Conservation (phyloP, 495 filamentous ascomycete species). For the Hyaloscypha finlandica region DNA sequence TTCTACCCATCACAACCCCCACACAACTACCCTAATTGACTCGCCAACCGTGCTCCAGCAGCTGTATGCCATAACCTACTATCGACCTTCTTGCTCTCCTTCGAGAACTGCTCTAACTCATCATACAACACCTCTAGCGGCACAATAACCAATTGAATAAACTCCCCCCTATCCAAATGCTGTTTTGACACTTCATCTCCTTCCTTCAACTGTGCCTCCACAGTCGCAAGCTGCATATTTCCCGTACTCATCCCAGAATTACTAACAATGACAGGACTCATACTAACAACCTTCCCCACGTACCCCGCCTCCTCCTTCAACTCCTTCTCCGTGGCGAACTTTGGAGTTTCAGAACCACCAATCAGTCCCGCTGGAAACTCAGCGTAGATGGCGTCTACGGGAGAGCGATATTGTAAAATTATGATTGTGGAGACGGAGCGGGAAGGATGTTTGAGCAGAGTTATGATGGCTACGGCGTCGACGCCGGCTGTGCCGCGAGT, state of each 20-base stretch:
- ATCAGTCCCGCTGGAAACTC: slow-evolving; percentile 86
- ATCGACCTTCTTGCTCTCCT: slow-evolving; percentile 78
- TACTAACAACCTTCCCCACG: slow-evolving; percentile 62
- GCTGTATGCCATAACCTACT: slow-evolving; percentile 62
- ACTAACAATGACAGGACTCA: slow-evolving; percentile 76
- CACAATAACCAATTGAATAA: slow-evolving; percentile 80
- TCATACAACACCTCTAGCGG: slow-evolving; percentile 65
- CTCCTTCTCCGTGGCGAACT: slow-evolving; percentile 80
- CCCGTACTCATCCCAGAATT: slow-evolving; percentile 72
- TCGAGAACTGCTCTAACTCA: slow-evolving; percentile 66
- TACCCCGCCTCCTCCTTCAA: slow-evolving; percentile 93
- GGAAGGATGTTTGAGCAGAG: slow-evolving; percentile 60
- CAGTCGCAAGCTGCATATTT: slow-evolving; percentile 76
- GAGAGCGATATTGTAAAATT: slow-evolving; percentile 77
- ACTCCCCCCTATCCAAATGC: slow-evolving; percentile 82
- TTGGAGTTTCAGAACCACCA: slow-evolving; percentile 76
- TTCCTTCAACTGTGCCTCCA: slow-evolving; percentile 68
- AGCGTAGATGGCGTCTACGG: slow-evolving; percentile 72
- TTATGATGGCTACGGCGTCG: slow-evolving; percentile 87
- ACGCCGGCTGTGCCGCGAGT: slow-evolving; percentile 68
- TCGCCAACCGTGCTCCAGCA: neutral
- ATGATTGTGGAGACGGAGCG: slow-evolving; percentile 50
- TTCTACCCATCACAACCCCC: no score
- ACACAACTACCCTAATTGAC: slow-evolving; percentile 25
- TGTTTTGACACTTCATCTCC: slow-evolving; percentile 66